Evolutionary conservation across 441 rosid genomes (phyloP).

Genomic region (Eutrema salsugineum): DNA sequence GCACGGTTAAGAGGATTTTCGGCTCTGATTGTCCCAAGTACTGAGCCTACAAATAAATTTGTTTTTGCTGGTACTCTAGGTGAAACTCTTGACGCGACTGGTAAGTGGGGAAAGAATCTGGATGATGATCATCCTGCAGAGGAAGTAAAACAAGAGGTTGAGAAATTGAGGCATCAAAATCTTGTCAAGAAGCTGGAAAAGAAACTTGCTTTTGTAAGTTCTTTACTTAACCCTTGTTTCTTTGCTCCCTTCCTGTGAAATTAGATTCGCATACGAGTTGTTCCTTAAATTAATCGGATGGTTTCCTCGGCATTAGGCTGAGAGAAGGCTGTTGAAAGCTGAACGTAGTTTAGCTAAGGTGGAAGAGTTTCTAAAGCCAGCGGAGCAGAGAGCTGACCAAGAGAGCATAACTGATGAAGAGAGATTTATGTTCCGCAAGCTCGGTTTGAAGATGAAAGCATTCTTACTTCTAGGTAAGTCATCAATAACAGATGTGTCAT

Average conservation of each 20-base stretch:
- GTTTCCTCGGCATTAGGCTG: conserved; percentile 52
- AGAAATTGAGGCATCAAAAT: conserved; percentile 59
- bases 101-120: conserved; percentile 78
- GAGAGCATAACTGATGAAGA: conserved; percentile 89
- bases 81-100: conserved; percentile 82
- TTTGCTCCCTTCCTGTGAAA: background rate
- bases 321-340: conserved; percentile 63
- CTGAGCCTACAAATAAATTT: conserved; percentile 34
- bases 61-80: conserved; percentile 79
- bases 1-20: conserved; percentile 79
- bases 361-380: conserved; percentile 64
- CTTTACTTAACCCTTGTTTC: conserved; percentile 16
- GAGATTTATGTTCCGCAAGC: conserved; percentile 97
- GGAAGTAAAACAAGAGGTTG: conserved; percentile 68
- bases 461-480: conserved; percentile 85
- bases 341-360: conserved; percentile 76
- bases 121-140: conserved; percentile 50
- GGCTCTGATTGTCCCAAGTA: conserved; percentile 47
- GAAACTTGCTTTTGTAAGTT: conserved; percentile 75
- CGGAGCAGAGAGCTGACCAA: conserved; percentile 61
- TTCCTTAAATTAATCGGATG: background rate
- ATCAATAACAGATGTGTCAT: background rate
- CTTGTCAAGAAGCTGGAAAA: conserved; percentile 75
- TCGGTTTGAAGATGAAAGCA: conserved; percentile 92
- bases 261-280: background rate